Evolutionary conservation across 2,329 filamentous ascomycete genomes (phyloP).

Genomic region (Neurospora crassa): DNA sequence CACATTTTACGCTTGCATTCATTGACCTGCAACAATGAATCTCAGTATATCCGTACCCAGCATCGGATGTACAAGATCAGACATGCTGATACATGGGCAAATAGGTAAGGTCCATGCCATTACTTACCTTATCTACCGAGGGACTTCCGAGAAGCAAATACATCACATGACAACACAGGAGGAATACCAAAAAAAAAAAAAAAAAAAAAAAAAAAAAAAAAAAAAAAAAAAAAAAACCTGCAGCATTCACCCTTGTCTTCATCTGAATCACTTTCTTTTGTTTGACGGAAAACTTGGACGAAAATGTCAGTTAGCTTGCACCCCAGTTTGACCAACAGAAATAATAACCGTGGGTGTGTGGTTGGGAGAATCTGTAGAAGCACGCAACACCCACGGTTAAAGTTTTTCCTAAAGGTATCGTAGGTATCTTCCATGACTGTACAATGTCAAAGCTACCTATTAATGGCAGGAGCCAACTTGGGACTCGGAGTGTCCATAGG

Average conservation of each 20-base stretch:
- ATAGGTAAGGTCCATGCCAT: not conserved
- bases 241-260: not conserved
- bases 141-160: not conserved
- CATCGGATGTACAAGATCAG: not conserved
- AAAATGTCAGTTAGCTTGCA: not conserved
- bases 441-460: not conserved
- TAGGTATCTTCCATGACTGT: not conserved
- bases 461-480: not conserved
- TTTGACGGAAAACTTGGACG: not conserved
- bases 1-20: not conserved
- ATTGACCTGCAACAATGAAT: not conserved
- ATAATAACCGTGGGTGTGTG: no score
- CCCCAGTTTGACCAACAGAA: not conserved
- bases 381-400: no score
- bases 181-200: no score
- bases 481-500: not conserved
- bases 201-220: no score
- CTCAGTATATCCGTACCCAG: not conserved
- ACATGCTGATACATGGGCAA: not conserved
- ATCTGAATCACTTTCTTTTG: not conserved
- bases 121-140: not conserved
- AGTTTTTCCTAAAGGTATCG: not conserved
- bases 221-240: not conserved
- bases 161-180: not conserved
- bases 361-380: no score